These are phyloP conservation scores for Neopestalotiopsis sp. DNA, from an alignment of 2,329 filamentous ascomycete species.

Conservation along the genomic window DNA sequence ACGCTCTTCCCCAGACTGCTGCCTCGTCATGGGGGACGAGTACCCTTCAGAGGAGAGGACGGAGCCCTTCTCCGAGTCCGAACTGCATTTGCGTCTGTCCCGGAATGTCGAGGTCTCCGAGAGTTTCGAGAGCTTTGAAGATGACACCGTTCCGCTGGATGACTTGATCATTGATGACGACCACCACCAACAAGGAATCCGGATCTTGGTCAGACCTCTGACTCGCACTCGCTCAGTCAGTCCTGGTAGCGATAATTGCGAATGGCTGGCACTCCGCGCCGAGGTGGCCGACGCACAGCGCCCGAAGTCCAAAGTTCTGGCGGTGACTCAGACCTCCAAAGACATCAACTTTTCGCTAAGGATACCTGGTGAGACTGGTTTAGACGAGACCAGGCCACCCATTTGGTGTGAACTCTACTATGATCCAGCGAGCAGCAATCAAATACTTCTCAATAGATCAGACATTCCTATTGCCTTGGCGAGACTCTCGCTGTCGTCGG, in stretches of 20 bases:
- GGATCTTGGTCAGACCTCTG: slow-evolving; percentile 61
- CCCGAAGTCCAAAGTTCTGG: slow-evolving; percentile 61
- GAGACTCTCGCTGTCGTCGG: slow-evolving; percentile 50
- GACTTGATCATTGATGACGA: slow-evolving; percentile 55
- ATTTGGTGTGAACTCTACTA: slow-evolving; percentile 67
- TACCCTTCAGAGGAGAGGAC: slow-evolving; percentile 57
- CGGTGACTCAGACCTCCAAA: slow-evolving; percentile 63
- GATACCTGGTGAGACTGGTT: slow-evolving; percentile 54
- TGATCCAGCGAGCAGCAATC: slow-evolving; percentile 62
- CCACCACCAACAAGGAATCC: slow-evolving; percentile 60
- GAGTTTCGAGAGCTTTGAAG: slow-evolving; percentile 40
- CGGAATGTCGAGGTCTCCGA: slow-evolving; percentile 51
- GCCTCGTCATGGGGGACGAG: slow-evolving; percentile 50
- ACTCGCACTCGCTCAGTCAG: slow-evolving; percentile 59
- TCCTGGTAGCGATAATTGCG: slow-evolving; percentile 60
- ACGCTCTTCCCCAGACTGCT: slow-evolving; percentile 8
- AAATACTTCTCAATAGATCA: slow-evolving; percentile 61
- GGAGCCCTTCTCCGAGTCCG: slow-evolving; percentile 62
- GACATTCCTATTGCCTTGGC: slow-evolving; percentile 58
- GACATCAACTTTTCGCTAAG: slow-evolving; percentile 66
- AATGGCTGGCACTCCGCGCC: slow-evolving; percentile 61
- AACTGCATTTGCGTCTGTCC: slow-evolving; percentile 55
- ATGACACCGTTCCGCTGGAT: slow-evolving; percentile 57
- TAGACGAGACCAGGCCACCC: slow-evolving; percentile 49
- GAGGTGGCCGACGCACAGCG: slow-evolving; percentile 56